Conservation (phyloP, 2,329 filamentous ascomycete species). For the Botrytis hyacinthi region DNA sequence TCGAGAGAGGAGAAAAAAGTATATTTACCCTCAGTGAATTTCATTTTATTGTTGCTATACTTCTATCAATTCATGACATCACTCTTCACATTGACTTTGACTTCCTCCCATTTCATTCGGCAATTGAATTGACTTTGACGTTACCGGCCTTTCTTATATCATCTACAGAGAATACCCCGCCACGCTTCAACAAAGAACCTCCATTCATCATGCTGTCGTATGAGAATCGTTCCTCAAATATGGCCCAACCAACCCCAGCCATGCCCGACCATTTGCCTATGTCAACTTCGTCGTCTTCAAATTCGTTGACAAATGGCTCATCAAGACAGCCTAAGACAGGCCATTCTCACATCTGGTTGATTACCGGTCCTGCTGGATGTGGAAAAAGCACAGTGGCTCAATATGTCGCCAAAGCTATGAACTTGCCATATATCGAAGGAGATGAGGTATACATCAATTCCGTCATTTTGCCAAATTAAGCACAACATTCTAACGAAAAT, state of each 20-base stretch:
- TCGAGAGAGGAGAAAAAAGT: neutral
- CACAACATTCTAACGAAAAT: slow-evolving; percentile 14
- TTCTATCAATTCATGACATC: slow-evolving; percentile 1
- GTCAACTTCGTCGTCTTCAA: slow-evolving; percentile 24
- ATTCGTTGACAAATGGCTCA: slow-evolving; percentile 26
- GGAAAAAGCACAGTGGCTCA: slow-evolving; percentile 76
- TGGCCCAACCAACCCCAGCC: slow-evolving; percentile 31
- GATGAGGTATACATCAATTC: slow-evolving; percentile 59
- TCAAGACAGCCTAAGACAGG: slow-evolving; percentile 28
- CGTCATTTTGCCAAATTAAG: neutral
- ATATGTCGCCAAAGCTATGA: slow-evolving; percentile 59
- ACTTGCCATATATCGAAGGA: slow-evolving; percentile 72
- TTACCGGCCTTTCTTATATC: slow-evolving; percentile 5
- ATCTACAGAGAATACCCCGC: neutral
- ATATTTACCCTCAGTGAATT: neutral
- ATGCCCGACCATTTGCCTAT: slow-evolving; percentile 34
- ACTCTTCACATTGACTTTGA: neutral
- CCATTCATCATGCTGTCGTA: slow-evolving; percentile 35
- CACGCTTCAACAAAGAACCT: neutral
- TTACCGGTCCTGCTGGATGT: slow-evolving; percentile 76
- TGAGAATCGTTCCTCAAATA: slow-evolving; percentile 32
- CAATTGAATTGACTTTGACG: neutral
- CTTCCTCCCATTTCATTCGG: neutral
- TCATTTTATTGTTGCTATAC: slow-evolving; percentile 4
- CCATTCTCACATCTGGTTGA: slow-evolving; percentile 72